Evolutionary conservation across 2,329 filamentous ascomycete species (phyloP), one percentile per base, ranked within the genome.

Genomic region (Plenodomus tracheiphilus): DNA sequence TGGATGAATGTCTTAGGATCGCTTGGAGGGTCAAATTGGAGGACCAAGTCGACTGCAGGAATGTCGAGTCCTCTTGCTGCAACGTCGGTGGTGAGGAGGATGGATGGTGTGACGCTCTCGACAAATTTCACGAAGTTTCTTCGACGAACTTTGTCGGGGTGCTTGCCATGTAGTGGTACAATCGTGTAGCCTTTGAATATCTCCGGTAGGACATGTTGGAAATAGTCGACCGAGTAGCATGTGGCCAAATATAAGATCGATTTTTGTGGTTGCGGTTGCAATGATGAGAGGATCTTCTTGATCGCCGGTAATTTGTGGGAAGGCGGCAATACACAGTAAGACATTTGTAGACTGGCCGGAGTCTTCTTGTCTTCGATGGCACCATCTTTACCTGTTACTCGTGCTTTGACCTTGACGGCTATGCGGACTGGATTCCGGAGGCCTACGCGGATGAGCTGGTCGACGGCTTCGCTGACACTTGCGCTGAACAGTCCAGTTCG

Each of bases 381-480:
- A 17, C 77, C 83, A 77, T 73, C 56, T 28, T 66, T 62, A n/a
- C 76, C 83, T n/a, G 58, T 56, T 36, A 64, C 58, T 41, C 68
- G 56, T 19, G 66, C 58, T 45, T 92, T 94, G 44, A 99, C 94
- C 63, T 93, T 94, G 43, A 97, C 94, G 10, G 89, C 87, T 53
- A 99, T 91, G 66, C 95, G 95, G 63, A 97, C 92, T 0, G 94
- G 94, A 72, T 99, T 97, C 32, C 94, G 83, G 57, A 97, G 77
- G 17, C 94, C 94, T 7, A 97, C 91, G 30, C 92, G 84, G 43
- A 99, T 91, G 46, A 99, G 88, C 68, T 97, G 89, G 54, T 92
- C 87, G 1, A 99, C 89, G 1, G 94, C 94, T 68, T 97, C 94
- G 62, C 88, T 94, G n/a, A 99, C 89, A 64, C 89, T 95, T 11